A percentile compares a stretch with the other conserved stretches of the same genome.
These are phyloP conservation scores for Thalia dealbata DNA, from an alignment of 176 grass and related monocot species.

Conservation along the genomic window DNA sequence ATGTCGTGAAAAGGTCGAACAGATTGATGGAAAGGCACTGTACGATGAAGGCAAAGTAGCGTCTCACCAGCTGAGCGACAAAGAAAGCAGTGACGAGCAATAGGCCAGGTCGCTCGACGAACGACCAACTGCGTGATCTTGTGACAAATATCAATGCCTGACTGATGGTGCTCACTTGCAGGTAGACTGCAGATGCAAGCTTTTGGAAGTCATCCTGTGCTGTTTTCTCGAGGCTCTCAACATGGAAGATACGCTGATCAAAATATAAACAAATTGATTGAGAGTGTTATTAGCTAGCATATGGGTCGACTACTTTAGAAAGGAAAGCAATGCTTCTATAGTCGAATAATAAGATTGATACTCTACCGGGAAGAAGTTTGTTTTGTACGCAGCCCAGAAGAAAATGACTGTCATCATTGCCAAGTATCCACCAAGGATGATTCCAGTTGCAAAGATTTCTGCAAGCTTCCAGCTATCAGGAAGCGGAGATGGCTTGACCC, in stretches of 20 bases:
- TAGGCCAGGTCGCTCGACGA: slow-evolving; percentile 72
- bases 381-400: slow-evolving; percentile 88
- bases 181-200: slow-evolving; percentile 78
- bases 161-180: slow-evolving; percentile 89
- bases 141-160: slow-evolving; percentile 92
- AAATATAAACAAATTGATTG: slow-evolving; percentile 1
- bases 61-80: slow-evolving; percentile 59
- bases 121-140: slow-evolving; percentile 82
- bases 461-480: slow-evolving; percentile 89
- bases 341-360: background rate
- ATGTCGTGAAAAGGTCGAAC: background rate
- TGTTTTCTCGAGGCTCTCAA: slow-evolving; percentile 78
- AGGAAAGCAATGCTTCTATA: background rate
- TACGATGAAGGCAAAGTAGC: background rate
- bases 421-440: slow-evolving; percentile 65
- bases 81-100: slow-evolving; percentile 71
- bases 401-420: slow-evolving; percentile 96
- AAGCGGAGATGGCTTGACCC: slow-evolving; percentile 72
- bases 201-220: slow-evolving; percentile 74
- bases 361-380: slow-evolving; percentile 73
- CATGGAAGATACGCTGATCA: slow-evolving; percentile 60
- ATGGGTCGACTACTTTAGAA: background rate
- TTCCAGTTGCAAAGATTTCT: slow-evolving; percentile 86
- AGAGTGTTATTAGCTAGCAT: no score
- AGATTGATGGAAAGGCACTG: background rate